phyloP scores from a whole-genome alignment of 371 early-diverging fungal genomes.

The Enterocytospora artemiae region DNA sequence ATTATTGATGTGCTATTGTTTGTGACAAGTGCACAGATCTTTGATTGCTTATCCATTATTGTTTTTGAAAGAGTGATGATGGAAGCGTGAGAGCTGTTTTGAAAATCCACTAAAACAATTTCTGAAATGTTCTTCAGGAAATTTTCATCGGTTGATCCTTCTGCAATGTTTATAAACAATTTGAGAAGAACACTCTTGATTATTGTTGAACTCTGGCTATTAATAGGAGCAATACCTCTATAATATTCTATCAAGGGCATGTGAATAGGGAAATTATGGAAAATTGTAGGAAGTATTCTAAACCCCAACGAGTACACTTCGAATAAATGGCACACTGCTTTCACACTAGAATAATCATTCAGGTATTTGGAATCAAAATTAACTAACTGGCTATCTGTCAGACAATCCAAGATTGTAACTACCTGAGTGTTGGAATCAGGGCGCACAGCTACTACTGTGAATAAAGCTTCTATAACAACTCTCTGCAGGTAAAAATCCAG shows the following conservation, averaged over 20 bases:
- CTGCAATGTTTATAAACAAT: slow-evolving; percentile 30
- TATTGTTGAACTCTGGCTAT: not conserved
- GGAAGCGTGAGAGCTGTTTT: slow-evolving; percentile 14
- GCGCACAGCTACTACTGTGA: slow-evolving; percentile 30
- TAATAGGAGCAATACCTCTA: not conserved
- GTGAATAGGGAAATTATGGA: not conserved
- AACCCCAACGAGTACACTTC: slow-evolving; percentile 38
- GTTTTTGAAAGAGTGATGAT: slow-evolving; percentile 21
- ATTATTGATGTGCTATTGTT: slow-evolving; percentile 26
- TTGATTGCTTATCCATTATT: slow-evolving; percentile 27
- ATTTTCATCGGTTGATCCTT: slow-evolving; percentile 3
- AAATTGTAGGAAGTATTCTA: slow-evolving; percentile 28
- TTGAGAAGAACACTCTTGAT: slow-evolving; percentile 28
- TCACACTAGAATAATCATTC: not conserved
- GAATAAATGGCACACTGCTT: slow-evolving; percentile 20
- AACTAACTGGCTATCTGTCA: slow-evolving; percentile 4
- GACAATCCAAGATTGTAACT: not conserved
- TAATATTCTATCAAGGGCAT: not conserved
- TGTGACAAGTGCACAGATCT: not conserved
- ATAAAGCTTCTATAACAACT: slow-evolving; percentile 37
- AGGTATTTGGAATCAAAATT: not conserved
- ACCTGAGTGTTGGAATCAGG: slow-evolving; percentile 11
- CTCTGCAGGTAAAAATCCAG: slow-evolving; percentile 50
- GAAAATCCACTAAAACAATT: slow-evolving; percentile 40
- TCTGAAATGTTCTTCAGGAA: slow-evolving; percentile 36